Percentiles rank a stretch among this genome's conserved stretches.
These are phyloP conservation scores for Cercospora sojina DNA, from an alignment of 2,329 filamentous ascomycete species.

Conservation along the genomic window DNA sequence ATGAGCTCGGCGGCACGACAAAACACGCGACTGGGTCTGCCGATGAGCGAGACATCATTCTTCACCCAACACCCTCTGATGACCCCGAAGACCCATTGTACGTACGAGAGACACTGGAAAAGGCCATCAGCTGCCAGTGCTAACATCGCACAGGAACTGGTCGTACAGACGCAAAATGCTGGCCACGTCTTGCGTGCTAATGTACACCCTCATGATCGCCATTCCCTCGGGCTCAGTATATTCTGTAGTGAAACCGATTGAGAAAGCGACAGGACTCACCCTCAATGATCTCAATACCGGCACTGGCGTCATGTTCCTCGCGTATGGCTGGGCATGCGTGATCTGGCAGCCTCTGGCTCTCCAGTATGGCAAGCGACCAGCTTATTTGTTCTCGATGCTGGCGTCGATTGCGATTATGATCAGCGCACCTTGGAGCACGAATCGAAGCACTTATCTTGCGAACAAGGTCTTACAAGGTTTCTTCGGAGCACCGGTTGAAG, in stretches of 20 bases:
- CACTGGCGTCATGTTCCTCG: conserved; percentile 54
- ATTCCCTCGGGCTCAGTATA: conserved; percentile 52
- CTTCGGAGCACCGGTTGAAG: conserved; percentile 51
- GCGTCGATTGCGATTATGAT: conserved; percentile 44
- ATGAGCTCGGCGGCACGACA: conserved; percentile 12
- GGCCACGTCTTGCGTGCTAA: conserved; percentile 41
- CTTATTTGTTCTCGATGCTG: conserved; percentile 47
- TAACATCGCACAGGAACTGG: conserved; percentile 40
- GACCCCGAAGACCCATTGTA: conserved; percentile 49
- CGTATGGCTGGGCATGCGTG: conserved; percentile 52
- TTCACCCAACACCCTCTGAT: conserved; percentile 43
- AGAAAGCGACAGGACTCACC: conserved; percentile 48
- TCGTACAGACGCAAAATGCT: conserved; percentile 44
- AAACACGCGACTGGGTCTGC: conserved; percentile 38
- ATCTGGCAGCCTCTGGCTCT: conserved; percentile 55
- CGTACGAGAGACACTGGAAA: not conserved
- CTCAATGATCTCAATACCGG: conserved; percentile 49
- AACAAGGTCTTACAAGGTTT: conserved; percentile 51
- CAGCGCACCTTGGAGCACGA: conserved; percentile 47
- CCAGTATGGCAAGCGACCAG: conserved; percentile 51
- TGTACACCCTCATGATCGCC: conserved; percentile 51
- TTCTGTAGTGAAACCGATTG: conserved; percentile 51
- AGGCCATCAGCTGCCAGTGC: not conserved
- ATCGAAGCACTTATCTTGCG: conserved; percentile 48
- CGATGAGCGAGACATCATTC: conserved; percentile 40